These are phyloP conservation scores for Lophiotrema nucula DNA, from an alignment of 495 filamentous ascomycete genomes.

Conservation along the genomic window DNA sequence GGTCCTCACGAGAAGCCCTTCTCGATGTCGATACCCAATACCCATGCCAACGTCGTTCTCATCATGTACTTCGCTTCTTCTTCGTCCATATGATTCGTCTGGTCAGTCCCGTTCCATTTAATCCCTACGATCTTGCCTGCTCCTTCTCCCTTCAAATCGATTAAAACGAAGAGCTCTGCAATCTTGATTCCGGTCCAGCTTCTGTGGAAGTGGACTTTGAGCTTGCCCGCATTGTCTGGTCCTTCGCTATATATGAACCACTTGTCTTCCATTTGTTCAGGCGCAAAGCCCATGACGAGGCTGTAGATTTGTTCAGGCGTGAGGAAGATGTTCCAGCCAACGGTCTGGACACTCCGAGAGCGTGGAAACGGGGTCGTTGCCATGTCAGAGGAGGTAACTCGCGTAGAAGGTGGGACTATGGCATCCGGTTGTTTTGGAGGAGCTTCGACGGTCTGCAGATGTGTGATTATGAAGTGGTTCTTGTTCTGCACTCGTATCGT, in stretches of 20 bases:
- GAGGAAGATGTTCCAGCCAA: slow-evolving; percentile 25
- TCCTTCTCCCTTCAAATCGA: slow-evolving; percentile 24
- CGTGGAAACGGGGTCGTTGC: slow-evolving; percentile 1
- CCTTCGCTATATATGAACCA: slow-evolving; percentile 34
- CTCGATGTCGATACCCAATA: slow-evolving; percentile 18
- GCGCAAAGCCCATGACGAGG: slow-evolving; percentile 25
- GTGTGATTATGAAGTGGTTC: neutral
- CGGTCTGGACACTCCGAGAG: slow-evolving; percentile 7
- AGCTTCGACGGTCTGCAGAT: neutral
- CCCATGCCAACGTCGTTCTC: slow-evolving; percentile 17
- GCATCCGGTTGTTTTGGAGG: neutral
- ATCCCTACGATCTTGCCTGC: slow-evolving; percentile 25
- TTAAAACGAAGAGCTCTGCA: slow-evolving; percentile 21
- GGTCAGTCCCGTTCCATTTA: slow-evolving; percentile 28
- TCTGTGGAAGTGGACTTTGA: slow-evolving; percentile 23
- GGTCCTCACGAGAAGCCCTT: neutral
- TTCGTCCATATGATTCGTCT: slow-evolving; percentile 16
- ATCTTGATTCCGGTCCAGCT: slow-evolving; percentile 33
- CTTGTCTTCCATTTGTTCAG: slow-evolving; percentile 27
- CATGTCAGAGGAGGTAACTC: slow-evolving; percentile 14
- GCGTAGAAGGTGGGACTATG: neutral
- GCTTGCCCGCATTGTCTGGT: slow-evolving; percentile 19
- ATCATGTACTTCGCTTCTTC: slow-evolving; percentile 30
- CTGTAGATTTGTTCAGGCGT: slow-evolving; percentile 14
- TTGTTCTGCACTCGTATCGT: neutral